A percentile compares a stretch with the other conserved stretches of the same genome.
Evolutionary conservation across 768 basidiomycete genomes (phyloP).

Genomic region (Leccinum sublutescens): DNA sequence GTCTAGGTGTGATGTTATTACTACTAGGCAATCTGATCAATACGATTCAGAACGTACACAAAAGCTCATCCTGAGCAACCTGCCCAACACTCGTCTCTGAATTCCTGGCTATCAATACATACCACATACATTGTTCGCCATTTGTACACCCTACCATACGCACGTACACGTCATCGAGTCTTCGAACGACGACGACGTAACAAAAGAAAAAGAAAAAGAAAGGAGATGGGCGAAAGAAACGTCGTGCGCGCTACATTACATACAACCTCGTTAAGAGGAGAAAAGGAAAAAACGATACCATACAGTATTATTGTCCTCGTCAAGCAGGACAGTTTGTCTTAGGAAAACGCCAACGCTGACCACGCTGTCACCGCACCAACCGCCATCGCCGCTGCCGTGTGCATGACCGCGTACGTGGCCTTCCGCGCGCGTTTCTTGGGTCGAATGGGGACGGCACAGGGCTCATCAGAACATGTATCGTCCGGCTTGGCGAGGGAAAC

Average conservation of each 20-base stretch:
- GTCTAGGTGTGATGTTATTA: neutral
- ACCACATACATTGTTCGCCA: constrained; percentile 9
- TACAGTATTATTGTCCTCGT: neutral
- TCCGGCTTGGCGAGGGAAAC: neutral
- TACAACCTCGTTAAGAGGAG: neutral
- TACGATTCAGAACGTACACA: too few species aligned
- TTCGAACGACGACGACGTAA: neutral
- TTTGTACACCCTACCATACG: constrained; percentile 6
- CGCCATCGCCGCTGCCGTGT: constrained; percentile 60
- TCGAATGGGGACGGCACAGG: constrained; percentile 13
- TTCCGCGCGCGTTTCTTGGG: constrained; percentile 47
- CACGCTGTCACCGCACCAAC: constrained; percentile 72
- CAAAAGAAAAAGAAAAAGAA: neutral
- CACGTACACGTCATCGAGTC: constrained; percentile 2
- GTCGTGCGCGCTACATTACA: neutral
- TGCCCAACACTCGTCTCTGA: neutral
- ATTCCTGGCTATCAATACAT: constrained; percentile 1
- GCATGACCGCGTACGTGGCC: constrained; percentile 40
- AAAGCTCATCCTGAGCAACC: too few species aligned
- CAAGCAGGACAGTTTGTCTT: neutral
- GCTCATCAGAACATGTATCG: neutral
- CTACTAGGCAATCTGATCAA: neutral
- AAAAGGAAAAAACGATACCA: neutral
- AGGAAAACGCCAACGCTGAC: constrained; percentile 70
- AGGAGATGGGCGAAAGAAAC: neutral